phyloP scores from a whole-genome alignment of 805 yeast genomes.

The Starmerella powellii region DNA sequence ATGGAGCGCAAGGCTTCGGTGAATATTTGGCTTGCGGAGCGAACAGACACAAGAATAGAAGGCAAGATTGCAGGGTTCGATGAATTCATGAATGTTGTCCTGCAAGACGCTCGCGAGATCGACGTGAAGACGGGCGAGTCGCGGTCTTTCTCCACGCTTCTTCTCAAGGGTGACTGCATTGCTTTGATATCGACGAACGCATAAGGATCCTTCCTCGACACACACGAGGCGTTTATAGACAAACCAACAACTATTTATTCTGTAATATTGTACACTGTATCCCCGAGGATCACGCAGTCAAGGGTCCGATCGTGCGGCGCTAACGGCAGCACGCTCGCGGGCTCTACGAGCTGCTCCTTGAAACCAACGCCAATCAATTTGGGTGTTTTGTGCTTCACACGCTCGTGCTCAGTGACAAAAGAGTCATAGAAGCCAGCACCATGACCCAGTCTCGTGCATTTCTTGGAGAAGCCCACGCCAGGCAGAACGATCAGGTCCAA shows the following conservation, averaged over 20 bases:
- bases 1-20: slow-evolving; percentile 73
- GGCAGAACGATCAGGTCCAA: slow-evolving; percentile 72
- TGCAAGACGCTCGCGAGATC: slow-evolving; percentile 54
- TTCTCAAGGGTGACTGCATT: slow-evolving; percentile 89
- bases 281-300: slow-evolving; percentile 42
- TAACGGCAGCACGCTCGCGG: slow-evolving; percentile 32
- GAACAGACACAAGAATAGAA: slow-evolving; percentile 58
- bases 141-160: slow-evolving; percentile 41
- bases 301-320: slow-evolving; percentile 55
- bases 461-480: slow-evolving; percentile 62
- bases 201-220: neutral
- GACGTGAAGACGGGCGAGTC: slow-evolving; percentile 38
- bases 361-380: slow-evolving; percentile 49
- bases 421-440: slow-evolving; percentile 92
- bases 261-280: slow-evolving; percentile 5
- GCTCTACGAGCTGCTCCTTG: slow-evolving; percentile 45
- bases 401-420: slow-evolving; percentile 37
- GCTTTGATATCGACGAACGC: slow-evolving; percentile 44
- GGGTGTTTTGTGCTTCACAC: slow-evolving; percentile 17
- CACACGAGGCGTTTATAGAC: neutral
- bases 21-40: slow-evolving; percentile 82
- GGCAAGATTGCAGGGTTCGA: slow-evolving; percentile 85
- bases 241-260: neutral
- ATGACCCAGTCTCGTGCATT: slow-evolving; percentile 60
- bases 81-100: slow-evolving; percentile 83